Base-by-base conservation (phyloP, 768 basidiomycete species). In the Mycena alexandri region DNA sequence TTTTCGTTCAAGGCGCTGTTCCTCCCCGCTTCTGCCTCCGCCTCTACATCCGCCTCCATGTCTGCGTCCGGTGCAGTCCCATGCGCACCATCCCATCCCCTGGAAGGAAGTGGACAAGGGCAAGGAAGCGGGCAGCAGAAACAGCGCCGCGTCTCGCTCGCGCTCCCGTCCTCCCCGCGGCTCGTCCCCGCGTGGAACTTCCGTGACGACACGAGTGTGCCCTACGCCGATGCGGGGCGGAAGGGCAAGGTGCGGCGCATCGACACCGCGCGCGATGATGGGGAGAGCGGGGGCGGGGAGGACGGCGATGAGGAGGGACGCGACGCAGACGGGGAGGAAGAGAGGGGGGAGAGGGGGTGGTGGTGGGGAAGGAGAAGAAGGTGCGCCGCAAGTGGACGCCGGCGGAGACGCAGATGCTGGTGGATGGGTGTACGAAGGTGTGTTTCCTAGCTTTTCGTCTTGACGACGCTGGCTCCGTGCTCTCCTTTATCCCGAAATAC, bases 371-470 rank as follows among this genome's bases (percentile, higher is more conserved):
- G 25, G 90, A 93, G 77, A 94, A 93, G 87, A 93, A 91, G 74
- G 85, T 85, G 44, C 78, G 94, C 72, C 93, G 94, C 84, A 94
- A 94, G 75, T 96, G 94, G 94, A 82, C 92, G 0, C 82, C 83
- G 67, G 90, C 93, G 77, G 94, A 96, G 80, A 96, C 94, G 0
- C 87, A 93, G 79, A 94, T 93, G 92, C 88, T 96, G 56, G 93
- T 95, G 47, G 85, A 89, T 61, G 94, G 94, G 6, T 96, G 94
- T 75, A 93, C 94, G 71, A 64, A 91, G 85, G n/a, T 47, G 64
- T 19, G 7, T 43, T 22, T 29, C 24, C 24, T 50, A 13, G n/a
- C n/a, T n/a, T n/a, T n/a, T n/a, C n/a, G n/a, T n/a, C n/a, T n/a
- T n/a, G n/a, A n/a, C n/a, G n/a, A n/a, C n/a, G n/a, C n/a, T n/a